These are phyloP conservation scores for Phaffia tasmanica DNA, from an alignment of 768 basidiomycete genomes.

Conservation along the genomic window DNA sequence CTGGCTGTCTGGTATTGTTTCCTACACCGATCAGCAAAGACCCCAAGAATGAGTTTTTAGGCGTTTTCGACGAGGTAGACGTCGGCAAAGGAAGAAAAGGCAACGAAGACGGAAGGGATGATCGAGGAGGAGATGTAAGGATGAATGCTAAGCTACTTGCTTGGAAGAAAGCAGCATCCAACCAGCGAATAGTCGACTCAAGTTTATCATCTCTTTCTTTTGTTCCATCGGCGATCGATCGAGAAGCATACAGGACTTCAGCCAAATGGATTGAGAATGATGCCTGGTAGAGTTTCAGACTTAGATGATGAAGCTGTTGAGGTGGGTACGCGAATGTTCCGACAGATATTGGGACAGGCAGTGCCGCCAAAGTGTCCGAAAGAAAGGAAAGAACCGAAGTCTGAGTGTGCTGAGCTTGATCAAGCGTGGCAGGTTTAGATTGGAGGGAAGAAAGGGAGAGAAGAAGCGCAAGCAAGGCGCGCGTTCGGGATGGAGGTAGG, in stretches of 20 bases:
- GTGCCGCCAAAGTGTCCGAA: not conserved
- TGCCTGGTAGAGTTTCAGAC: not conserved
- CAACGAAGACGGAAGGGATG: not conserved
- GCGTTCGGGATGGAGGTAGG: constrained; percentile 9
- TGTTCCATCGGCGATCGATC: not conserved
- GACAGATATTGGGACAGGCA: too few species aligned
- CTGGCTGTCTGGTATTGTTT: not conserved
- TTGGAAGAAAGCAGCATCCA: not conserved
- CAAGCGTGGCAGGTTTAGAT: constrained; percentile 6
- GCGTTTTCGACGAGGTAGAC: not conserved
- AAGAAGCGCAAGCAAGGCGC: constrained; percentile 11
- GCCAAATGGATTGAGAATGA: constrained; percentile 2
- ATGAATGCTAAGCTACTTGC: not conserved
- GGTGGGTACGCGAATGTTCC: not conserved
- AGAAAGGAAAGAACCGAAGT: not conserved
- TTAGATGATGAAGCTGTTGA: not conserved
- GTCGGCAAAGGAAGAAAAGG: not conserved
- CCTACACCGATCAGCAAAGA: not conserved
- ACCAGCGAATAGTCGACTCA: not conserved
- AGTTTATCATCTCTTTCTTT: not conserved
- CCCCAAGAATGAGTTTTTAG: not conserved
- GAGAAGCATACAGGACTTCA: constrained; percentile 5
- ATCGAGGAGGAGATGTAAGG: not conserved
- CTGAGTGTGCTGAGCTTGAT: constrained; percentile 1
- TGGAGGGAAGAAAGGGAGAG: constrained; percentile 8